Base-by-base conservation (phyloP, 139 green algal species). In the Chlamydomonas asymmetrica region DNA sequence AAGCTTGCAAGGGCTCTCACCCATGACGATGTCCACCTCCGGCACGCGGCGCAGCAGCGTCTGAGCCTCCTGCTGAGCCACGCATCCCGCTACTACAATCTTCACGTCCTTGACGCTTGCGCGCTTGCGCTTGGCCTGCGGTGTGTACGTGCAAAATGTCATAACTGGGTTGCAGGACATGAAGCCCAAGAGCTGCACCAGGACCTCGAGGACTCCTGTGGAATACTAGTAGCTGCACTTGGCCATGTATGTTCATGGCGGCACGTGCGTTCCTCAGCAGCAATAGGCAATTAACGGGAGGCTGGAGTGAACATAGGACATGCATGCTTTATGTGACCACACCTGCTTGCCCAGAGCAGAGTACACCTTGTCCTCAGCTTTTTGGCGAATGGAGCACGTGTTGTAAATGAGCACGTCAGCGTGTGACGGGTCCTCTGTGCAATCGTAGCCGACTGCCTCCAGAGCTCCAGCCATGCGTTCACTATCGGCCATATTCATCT, bases 21-120 rank as follows among this genome's bases (percentile, higher is more conserved):
- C 95, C 95, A 99, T 97, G n/a, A 99, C 94, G 31, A 99, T 82
- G 82, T 99, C 95, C 22, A 99, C 79, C 84, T 99, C 94, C n/a
- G 95, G 95, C 72, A 98, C 91, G 9, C 95, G 80, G 38, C 94
- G 76, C 78, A 98, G 89, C 83, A 99, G 85, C 56, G 85, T 49
- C 80, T 95, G 82, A 0, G 91, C 95, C 83, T 98, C 95, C 84
- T 99, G 95, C 78, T 93, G 85, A 32, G 92, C 95, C 57, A 98
- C 92, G 76, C 93, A 97, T 3, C 94, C 94, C 18, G 94, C 93
- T 75, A 98, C 89, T 32, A 97, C 92, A 27, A 97, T 91, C 76
- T 95, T 96, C 22, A 97, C 52, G 64, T 92, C 90, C 23, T 80
- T 75, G 65, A 88, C 88, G 39, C 81, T 71, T 54, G 85, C 62